Conservation (phyloP, 495 filamentous ascomycete species). For the Filosporella fistucella region DNA sequence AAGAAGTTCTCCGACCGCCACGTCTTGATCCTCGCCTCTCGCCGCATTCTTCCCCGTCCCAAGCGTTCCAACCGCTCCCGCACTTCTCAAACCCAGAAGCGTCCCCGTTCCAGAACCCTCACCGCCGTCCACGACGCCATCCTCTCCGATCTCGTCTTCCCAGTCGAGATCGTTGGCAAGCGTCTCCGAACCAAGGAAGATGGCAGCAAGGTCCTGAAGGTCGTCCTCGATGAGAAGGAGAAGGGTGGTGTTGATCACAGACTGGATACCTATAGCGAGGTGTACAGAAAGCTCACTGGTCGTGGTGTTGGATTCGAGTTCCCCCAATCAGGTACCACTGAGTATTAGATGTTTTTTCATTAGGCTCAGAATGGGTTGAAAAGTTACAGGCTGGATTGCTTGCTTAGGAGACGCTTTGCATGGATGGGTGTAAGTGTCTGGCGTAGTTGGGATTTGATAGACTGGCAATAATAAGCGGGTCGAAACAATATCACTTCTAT, state of each 20-base stretch:
- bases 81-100: slow-evolving; percentile 94
- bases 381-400: neutral
- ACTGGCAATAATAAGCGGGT: no score
- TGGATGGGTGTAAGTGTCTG: no score
- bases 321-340: slow-evolving; percentile 69
- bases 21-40: slow-evolving; percentile 96
- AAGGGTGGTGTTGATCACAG: slow-evolving; percentile 96
- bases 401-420: no score
- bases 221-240: slow-evolving; percentile 99
- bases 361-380: neutral
- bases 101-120: slow-evolving; percentile 92
- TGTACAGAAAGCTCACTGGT: slow-evolving; percentile 93
- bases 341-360: slow-evolving; percentile 64
- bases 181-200: slow-evolving; percentile 94
- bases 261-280: slow-evolving; percentile 98
- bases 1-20: slow-evolving; percentile 99
- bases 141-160: slow-evolving; percentile 94
- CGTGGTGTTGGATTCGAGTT: slow-evolving; percentile 96
- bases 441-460: no score
- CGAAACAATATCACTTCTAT: no score
- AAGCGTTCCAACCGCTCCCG: slow-evolving; percentile 94
- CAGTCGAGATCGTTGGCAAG: slow-evolving; percentile 99
- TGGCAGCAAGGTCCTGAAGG: slow-evolving; percentile 94
- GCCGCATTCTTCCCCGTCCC: slow-evolving; percentile 96
- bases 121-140: slow-evolving; percentile 97